Evolutionary conservation across 129 eudicot genomes (phyloP), one percentile per base, ranked within the genome.

Genomic region (Lactuca sativa): DNA sequence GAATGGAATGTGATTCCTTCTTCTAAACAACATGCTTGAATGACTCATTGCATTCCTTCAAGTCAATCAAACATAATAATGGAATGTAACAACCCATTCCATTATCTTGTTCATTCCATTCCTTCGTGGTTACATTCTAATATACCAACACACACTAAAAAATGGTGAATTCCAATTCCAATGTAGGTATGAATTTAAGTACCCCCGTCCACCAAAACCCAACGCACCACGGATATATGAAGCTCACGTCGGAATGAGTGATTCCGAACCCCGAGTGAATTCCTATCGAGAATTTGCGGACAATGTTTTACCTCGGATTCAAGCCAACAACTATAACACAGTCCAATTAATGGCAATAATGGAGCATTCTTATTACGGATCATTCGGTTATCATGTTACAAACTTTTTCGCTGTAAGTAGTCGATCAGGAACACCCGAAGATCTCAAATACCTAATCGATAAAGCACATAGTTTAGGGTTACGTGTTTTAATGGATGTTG

Each of bases 171-270:
- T 53, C 41, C 57, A 43, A 25, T 25, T 25, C 30, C 30, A 25
- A 25, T 82, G 82, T 74, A 92, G 98, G 84, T 92, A 92, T 64
- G 81, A 85, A 67, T 92, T 92, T 66, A 85, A 82, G 62, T 74
- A 71, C 75, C 90, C 98, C 9, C 92, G 95, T 37, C 98, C 98
- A 69, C 84, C 95, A 56, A 85, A 86, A 74, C 82, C 96, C 3
- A 69, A 80, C 53, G 85, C 96, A 12, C 98, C 96, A 44, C 80
- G 96, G 57, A 89, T 92, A 65, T 92, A 92, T 41, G 98, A 92
- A 81, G 96, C 98, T 56, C 98, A 92, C 83, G 98, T 92, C 44
- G 98, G 98, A 49, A 92, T 92, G 98, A 92, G 98, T 65, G 73
- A 95, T 71, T 84, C 91, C 9, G 98, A 92, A 76, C 90, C 96